Base-by-base conservation (phyloP, 2,329 filamentous ascomycete genomes). In the Scopulariopsis brevicaulis region DNA sequence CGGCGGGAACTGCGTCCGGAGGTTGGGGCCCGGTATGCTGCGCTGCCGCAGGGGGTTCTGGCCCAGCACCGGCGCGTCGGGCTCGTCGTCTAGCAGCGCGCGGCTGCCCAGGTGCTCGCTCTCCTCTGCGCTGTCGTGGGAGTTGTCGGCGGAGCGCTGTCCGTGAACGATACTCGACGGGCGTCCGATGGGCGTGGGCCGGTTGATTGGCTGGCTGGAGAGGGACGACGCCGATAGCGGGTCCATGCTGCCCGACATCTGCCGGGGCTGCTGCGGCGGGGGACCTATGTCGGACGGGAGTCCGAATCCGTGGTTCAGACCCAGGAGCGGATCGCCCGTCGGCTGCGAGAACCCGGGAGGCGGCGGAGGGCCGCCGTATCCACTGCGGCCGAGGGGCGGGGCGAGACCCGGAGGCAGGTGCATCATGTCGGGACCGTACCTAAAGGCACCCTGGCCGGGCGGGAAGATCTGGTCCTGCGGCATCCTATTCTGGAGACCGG, bases 61-160 rank as follows among this genome's bases (percentile, higher is more conserved):
- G 20, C 40, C 52, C 37, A 54, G 14, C 53, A 57, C 40, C 12
- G 59, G 59, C 18, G 60, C 60, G 37, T 61, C 60, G 15, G 59
- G 59, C 72, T 77, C 89, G 66, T 95, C 91, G 61, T 86, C 86
- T 53, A 97, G 77, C 14, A 99, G 77, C 14, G 92, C 94, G 65
- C 90, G 92, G 70, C 93, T 97, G 14, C 94, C 94, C 28, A 99
- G 78, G 64, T 94, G 91, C 60, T 86, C 82, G 61, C 85, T 87
- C 58, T 89, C 83, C 22, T 90, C 75, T 58, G 86, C 84, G 25
- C 10, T 50, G 14, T 40, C 46, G 46, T 53, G 55, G 4, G 46
- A 14, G 46, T 22, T 52, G 32, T 75, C 73, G 28, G 78, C 77
- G 54, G 65, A 65, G 55, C 74, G 73, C 52, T 77, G 77, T 15